Evolutionary conservation across 176 grass and related monocot species (phyloP).

Genomic region (Raddia guianensis): DNA sequence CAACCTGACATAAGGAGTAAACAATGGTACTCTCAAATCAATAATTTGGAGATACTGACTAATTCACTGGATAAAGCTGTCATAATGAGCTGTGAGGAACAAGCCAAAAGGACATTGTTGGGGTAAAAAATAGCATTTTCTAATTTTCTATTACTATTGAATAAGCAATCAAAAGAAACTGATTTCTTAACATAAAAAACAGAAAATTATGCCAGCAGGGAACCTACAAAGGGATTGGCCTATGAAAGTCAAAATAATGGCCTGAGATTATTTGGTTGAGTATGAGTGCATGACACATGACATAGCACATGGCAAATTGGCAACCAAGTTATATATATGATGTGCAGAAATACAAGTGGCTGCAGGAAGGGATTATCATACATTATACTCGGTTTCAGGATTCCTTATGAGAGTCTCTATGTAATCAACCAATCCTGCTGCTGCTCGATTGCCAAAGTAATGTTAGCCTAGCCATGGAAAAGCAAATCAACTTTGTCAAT

Average conservation of each 20-base stretch:
- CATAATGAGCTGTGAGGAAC: neutral
- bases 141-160: neutral
- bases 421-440: slow-evolving; percentile 67
- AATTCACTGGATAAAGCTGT: neutral
- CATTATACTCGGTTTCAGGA: slow-evolving; percentile 79
- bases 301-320: neutral
- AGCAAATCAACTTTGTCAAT: slow-evolving; percentile 11
- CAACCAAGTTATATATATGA: neutral
- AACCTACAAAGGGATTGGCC: neutral
- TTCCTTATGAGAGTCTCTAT: slow-evolving; percentile 71
- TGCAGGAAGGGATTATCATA: slow-evolving; percentile 38
- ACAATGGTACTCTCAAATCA: slow-evolving; percentile 11
- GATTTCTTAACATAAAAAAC: neutral
- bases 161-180: neutral
- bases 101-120: neutral
- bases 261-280: neutral
- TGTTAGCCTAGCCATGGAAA: slow-evolving; percentile 32
- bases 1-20: slow-evolving; percentile 48
- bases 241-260: neutral
- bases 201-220: neutral
- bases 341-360: slow-evolving; percentile 10
- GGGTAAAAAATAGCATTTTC: neutral
- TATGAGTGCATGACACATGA: neutral
- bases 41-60: neutral
- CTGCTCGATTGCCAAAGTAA: slow-evolving; percentile 39